phyloP scores from a whole-genome alignment of 257 asterid species.

The Thymus quinquecostatus region DNA sequence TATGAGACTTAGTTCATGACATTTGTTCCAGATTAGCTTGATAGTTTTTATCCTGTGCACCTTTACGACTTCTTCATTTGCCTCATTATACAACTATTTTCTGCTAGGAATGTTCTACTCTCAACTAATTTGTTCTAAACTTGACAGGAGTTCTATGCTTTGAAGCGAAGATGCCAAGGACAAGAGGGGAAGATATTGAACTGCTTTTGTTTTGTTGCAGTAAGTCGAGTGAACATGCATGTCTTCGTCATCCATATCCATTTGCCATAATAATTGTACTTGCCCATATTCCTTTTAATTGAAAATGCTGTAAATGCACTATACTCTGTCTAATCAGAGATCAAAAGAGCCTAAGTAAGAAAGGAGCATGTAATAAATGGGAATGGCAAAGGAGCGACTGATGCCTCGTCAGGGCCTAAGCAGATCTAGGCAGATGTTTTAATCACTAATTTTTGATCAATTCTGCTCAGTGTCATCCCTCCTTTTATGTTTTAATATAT shows the following conservation, averaged over 20 bases:
- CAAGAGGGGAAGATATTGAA: slow-evolving; percentile 81
- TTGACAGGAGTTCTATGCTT: slow-evolving; percentile 83
- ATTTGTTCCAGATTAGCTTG: slow-evolving; percentile 2
- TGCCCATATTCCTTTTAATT: slow-evolving; percentile 12
- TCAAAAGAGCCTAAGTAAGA: neutral
- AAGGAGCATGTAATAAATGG: neutral
- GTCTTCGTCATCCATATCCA: slow-evolving; percentile 2
- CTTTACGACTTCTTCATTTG: slow-evolving; percentile 23
- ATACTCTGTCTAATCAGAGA: neutral
- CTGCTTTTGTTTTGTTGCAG: slow-evolving; percentile 90
- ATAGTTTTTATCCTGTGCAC: neutral
- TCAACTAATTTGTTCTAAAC: slow-evolving; percentile 29
- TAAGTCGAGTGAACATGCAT: slow-evolving; percentile 40
- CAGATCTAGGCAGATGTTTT: neutral
- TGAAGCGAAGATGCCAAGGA: slow-evolving; percentile 78
- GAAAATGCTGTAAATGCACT: neutral
- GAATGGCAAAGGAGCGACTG: neutral
- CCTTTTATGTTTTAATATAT: neutral
- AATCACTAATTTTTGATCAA: neutral
- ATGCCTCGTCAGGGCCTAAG: neutral
- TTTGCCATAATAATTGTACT: slow-evolving; percentile 1
- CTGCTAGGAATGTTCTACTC: slow-evolving; percentile 18
- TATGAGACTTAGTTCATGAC: slow-evolving; percentile 24
- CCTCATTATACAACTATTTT: neutral
- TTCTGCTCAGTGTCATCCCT: neutral